Conservation (phyloP, 2,329 filamentous ascomycete genomes). For the Neoarthrinium moseri region DNA sequence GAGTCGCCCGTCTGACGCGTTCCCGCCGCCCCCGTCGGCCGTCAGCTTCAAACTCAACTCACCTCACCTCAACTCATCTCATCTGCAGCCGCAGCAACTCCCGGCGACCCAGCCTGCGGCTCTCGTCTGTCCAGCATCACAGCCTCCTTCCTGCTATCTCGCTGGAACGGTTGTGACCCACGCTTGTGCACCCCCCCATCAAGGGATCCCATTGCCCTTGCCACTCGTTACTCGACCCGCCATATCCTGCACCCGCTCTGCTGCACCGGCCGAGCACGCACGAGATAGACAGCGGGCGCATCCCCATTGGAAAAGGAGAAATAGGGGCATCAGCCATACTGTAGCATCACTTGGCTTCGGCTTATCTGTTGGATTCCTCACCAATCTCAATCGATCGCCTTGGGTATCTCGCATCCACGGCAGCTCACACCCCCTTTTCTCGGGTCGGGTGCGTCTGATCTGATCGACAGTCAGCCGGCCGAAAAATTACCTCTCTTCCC, state of each 20-base stretch:
- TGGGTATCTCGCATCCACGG: too few species aligned
- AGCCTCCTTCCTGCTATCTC: background rate
- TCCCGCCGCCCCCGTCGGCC: constrained; percentile 1
- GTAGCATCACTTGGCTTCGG: background rate
- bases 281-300: background rate
- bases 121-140: background rate
- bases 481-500: too few species aligned
- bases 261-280: background rate
- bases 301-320: background rate
- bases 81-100: background rate
- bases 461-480: too few species aligned
- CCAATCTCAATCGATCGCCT: background rate
- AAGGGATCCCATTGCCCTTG: constrained; percentile 3
- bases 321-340: background rate
- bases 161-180: background rate
- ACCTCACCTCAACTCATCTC: background rate
- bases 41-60: too few species aligned
- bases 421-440: too few species aligned
- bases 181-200: constrained; percentile 1
- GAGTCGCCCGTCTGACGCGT: constrained; percentile 7
- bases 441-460: too few species aligned
- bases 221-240: background rate
- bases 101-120: background rate
- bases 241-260: background rate
- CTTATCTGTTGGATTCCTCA: background rate